Base-by-base conservation (phyloP, 2,329 filamentous ascomycete genomes). In the Cercospora beticola region DNA sequence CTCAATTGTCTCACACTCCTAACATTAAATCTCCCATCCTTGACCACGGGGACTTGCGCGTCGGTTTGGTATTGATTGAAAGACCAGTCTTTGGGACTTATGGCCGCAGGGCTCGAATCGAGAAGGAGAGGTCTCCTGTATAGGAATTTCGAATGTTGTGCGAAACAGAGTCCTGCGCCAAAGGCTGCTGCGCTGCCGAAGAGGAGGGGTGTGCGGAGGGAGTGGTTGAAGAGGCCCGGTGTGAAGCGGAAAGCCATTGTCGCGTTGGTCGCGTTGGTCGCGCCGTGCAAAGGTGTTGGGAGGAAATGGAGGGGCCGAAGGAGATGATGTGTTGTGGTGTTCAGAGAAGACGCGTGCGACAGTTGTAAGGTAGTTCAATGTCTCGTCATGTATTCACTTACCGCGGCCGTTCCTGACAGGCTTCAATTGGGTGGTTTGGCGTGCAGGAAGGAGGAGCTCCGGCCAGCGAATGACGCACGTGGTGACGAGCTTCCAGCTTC, bases 1-100 rank as follows among this genome's bases (percentile, higher is more conserved):
- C 80, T 83, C 57, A 85, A 74, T 72, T 85, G 83, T 62, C 80
- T 76, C 28, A 84, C 74, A 2, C 80, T 79, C 12, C 74, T 71
- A 1, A 80, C 78, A 68, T 84, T 84, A 26, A 81, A 70, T 1
- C 77, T 74, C 2, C 82, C 82, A 28, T 78, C 73, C 52, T 78
- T 76, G 1, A 77, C 66, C 1, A 82, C 71, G 0, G 82, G 82
- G 14, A 77, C 78, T 66, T 75, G 75, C 0, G 81, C 81, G 68
- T 83, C 79, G 8, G 70, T 71, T 36, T 79, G 71, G 52, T 83
- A 83, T 31, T 78, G 73, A 49, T 74, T 75, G 70, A 78, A 78
- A 0, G 78, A 78, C 70, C 78, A 82, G 57, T 82, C 79, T 72
- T 79, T 81, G 0, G 79, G 68, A 16, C 71, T 76, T 62, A 69